A percentile compares a stretch with the other conserved stretches of the same genome.
Evolutionary conservation across 176 grass and related monocot genomes (phyloP).

Genomic region (Cymbopogon citratus): DNA sequence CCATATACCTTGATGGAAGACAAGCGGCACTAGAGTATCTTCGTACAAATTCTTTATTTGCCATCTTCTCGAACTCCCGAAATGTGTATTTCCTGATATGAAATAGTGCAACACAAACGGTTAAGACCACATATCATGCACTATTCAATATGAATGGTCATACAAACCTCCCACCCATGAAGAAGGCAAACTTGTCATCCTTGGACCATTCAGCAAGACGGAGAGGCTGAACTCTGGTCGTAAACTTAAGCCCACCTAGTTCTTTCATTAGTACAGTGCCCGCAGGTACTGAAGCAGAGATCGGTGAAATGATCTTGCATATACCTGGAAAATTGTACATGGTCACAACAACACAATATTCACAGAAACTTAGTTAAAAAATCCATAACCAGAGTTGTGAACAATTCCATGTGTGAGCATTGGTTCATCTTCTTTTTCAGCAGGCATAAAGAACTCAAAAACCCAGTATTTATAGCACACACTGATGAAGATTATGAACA

Average conservation of each 20-base stretch:
- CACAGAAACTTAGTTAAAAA: constrained; percentile 9
- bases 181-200: constrained; percentile 90
- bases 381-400: not conserved
- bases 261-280: constrained; percentile 85
- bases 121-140: not conserved
- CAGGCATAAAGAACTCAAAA: not conserved
- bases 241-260: constrained; percentile 75
- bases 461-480: not conserved
- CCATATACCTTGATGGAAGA: constrained; percentile 77
- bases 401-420: not conserved
- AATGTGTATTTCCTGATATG: constrained; percentile 95
- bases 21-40: constrained; percentile 83
- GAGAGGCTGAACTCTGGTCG: constrained; percentile 87
- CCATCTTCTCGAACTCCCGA: constrained; percentile 96
- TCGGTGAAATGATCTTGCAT: constrained; percentile 93
- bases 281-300: constrained; percentile 75
- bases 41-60: constrained; percentile 86
- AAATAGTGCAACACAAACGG: constrained; percentile 19
- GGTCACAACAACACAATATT: not conserved
- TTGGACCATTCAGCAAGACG: constrained; percentile 83
- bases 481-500: not conserved
- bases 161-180: constrained; percentile 91
- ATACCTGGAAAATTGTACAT: constrained; percentile 50
- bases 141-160: not conserved
- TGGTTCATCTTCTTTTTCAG: not conserved